These are phyloP conservation scores for Boechera divaricarpa DNA, from an alignment of 345 rosid genomes.

Conservation along the genomic window DNA sequence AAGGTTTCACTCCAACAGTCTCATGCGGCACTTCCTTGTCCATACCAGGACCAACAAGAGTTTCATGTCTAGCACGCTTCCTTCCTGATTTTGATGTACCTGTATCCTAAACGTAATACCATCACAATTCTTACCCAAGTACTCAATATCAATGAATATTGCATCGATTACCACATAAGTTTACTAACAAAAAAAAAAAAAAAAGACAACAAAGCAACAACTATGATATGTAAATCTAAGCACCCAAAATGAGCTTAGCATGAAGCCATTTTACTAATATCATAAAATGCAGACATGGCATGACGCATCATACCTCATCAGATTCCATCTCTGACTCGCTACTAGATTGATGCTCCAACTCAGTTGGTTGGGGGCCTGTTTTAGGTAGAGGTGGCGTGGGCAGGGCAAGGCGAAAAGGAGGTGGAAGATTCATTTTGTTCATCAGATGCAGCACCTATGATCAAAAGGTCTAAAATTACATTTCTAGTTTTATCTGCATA, in stretches of 20 bases:
- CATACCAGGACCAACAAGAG: conserved; percentile 79
- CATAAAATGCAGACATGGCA: conserved; percentile 28
- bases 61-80: conserved; percentile 70
- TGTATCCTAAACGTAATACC: conserved; percentile 52
- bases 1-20: conserved; percentile 85
- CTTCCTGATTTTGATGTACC: conserved; percentile 50
- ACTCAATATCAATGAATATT: conserved; percentile 9
- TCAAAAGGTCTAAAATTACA: conserved; percentile 10
- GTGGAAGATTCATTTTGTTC: conserved; percentile 99
- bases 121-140: conserved; percentile 18
- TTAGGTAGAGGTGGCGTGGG: conserved; percentile 94
- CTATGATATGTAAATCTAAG: not conserved
- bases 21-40: conserved; percentile 78
- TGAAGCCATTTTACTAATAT: conserved; percentile 15
- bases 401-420: conserved; percentile 91
- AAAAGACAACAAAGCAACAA: not conserved
- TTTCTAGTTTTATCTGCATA: conserved; percentile 13
- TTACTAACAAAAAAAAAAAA: conserved; percentile 14
- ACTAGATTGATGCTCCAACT: conserved; percentile 60
- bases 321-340: conserved; percentile 95
- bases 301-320: conserved; percentile 65
- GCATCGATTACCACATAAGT: not conserved
- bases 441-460: conserved; percentile 89
- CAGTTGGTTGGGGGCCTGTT: conserved; percentile 53
- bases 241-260: conserved; percentile 19